Percentiles rank a stretch among this genome's conserved stretches.
Conservation (phyloP, 176 grass and related monocot species). For the Zoysia pacifica region DNA sequence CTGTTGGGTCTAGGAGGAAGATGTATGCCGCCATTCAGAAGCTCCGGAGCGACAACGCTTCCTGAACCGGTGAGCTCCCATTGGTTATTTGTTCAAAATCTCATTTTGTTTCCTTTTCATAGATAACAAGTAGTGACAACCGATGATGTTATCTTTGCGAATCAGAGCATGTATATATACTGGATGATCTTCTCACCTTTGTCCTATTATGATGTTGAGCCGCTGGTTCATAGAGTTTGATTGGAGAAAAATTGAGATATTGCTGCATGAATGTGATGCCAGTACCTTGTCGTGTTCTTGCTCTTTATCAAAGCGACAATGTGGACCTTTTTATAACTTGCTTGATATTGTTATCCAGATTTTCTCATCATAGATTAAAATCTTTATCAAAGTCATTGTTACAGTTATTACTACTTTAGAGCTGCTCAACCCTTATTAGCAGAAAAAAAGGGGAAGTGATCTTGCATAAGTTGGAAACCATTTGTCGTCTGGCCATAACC, state of each 20-base stretch:
- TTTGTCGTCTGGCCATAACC: background rate
- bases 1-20: conserved; percentile 88
- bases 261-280: conserved; percentile 9
- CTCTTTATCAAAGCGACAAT: conserved; percentile 16
- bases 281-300: background rate
- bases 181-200: background rate
- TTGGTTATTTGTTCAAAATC: background rate
- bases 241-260: conserved; percentile 27
- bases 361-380: background rate
- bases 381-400: background rate
- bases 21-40: conserved; percentile 72
- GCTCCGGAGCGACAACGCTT: conserved; percentile 48
- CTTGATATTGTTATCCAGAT: conserved; percentile 5
- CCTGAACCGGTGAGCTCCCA: conserved; percentile 55
- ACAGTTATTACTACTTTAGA: background rate
- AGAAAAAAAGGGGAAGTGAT: background rate
- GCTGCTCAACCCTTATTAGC: background rate
- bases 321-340: background rate
- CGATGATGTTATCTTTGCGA: background rate
- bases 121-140: conserved; percentile 17
- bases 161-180: conserved; percentile 26
- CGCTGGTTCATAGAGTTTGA: conserved; percentile 15
- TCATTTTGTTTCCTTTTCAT: conserved; percentile 19
- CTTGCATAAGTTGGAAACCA: background rate
- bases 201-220: conserved; percentile 7